Evolutionary conservation across 768 basidiomycete species (phyloP).

Genomic region (Tylopilus plumbeoviolaceoides): DNA sequence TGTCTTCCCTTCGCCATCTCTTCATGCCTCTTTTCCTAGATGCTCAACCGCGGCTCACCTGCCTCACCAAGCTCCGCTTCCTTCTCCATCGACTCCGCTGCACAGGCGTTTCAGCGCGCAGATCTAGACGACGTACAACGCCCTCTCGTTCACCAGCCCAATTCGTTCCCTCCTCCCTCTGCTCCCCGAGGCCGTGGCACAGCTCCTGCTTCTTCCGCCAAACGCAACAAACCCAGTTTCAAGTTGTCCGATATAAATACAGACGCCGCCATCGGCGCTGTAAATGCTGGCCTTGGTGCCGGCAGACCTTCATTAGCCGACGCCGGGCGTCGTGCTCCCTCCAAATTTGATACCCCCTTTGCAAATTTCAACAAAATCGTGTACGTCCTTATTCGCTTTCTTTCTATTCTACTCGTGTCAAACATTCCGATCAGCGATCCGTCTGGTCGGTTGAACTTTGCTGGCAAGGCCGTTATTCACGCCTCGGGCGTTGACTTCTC

Average conservation of each 20-base stretch:
- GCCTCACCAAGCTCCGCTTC: conserved; percentile 23
- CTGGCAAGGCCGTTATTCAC: conserved; percentile 88
- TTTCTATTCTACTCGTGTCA: conserved; percentile 3
- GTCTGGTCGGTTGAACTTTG: conserved; percentile 92
- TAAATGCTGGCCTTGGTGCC: conserved; percentile 66
- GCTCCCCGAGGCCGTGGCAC: conserved; percentile 25
- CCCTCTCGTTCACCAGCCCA: conserved; percentile 31
- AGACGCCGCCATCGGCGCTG: conserved; percentile 48
- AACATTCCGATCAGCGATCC: conserved; percentile 62
- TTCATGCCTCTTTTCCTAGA: conserved; percentile 34
- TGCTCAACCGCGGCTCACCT: conserved; percentile 41
- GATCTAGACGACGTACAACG: conserved; percentile 29
- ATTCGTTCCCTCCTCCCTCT: conserved; percentile 34
- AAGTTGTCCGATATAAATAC: conserved; percentile 62
- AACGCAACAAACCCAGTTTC: conserved; percentile 51
- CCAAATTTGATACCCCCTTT: conserved; percentile 72
- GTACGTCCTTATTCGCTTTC: conserved; percentile 44
- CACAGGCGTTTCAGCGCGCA: conserved; percentile 38
- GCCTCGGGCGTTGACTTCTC: conserved; percentile 87
- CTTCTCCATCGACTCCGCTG: conserved; percentile 38
- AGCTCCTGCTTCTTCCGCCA: conserved; percentile 36
- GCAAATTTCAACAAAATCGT: conserved; percentile 92
- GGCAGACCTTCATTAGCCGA: conserved; percentile 54
- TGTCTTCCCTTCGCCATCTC: neutral
- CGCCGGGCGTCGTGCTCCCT: conserved; percentile 33